Conservation (phyloP, 2,329 filamentous ascomycete species). For the Exophiala calicioides region DNA sequence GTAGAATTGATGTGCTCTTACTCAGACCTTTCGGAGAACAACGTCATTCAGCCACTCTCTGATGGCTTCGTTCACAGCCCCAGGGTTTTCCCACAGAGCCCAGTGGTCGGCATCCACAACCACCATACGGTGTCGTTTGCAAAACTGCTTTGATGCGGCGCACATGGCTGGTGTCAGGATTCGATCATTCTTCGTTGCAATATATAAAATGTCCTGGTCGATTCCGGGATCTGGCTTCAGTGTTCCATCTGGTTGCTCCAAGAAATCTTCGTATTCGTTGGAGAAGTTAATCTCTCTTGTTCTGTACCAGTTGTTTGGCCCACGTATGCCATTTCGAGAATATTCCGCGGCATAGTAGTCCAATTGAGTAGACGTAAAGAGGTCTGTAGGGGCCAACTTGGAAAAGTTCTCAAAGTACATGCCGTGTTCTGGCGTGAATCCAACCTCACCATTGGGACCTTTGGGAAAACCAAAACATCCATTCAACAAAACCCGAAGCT, state of each 20-base stretch:
- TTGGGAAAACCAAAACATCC: conserved; percentile 70
- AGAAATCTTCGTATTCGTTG: background rate
- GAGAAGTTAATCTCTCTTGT: conserved; percentile 54
- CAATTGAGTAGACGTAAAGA: conserved; percentile 69
- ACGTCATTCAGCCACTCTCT: background rate
- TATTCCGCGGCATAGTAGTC: conserved; percentile 76
- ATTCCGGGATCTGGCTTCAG: background rate
- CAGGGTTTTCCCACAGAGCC: background rate
- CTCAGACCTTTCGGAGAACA: too few species aligned
- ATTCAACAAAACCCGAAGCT: conserved; percentile 69
- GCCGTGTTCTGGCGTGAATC: conserved; percentile 63
- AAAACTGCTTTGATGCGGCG: background rate
- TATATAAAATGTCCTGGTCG: background rate
- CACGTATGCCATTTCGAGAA: conserved; percentile 68
- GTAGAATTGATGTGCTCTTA: too few species aligned
- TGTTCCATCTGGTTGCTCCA: background rate
- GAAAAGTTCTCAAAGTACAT: conserved; percentile 64
- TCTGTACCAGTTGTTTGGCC: conserved; percentile 87
- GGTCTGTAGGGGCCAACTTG: conserved; percentile 48
- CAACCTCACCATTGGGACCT: conserved; percentile 55
- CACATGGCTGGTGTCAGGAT: background rate
- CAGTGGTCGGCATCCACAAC: too few species aligned
- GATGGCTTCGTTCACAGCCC: background rate
- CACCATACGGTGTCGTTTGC: background rate
- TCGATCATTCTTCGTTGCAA: background rate